Evolutionary conservation across 1,139 yeast genomes (phyloP), one percentile per base, ranked within the genome.

Genomic region (Arxiozyma bovina): DNA sequence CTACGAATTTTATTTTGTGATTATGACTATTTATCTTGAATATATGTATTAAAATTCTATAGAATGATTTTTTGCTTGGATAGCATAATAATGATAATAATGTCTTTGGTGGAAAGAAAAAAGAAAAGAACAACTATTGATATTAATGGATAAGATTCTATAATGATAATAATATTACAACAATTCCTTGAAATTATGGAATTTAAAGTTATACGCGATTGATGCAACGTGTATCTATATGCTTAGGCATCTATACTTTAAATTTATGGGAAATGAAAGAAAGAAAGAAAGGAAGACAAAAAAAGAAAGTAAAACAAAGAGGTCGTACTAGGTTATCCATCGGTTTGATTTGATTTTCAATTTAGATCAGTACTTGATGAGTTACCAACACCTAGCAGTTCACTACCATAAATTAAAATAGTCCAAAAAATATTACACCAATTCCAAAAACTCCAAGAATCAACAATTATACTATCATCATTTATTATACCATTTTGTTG

Each of bases 401-500:
- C 98, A 54, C 87, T 76, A 44, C 86, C 83, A 70, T 93, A 93
- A 50, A 93, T 74, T n/a, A 82, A 73, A 56, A 93, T 74, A 15
- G 96, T 87, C 53, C 85, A 80, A 60, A 83, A 83, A 77, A 91
- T 87, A 67, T 91, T 91, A 55, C 87, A 79, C 98, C 98, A 91
- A 63, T 91, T 89, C 98, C 99, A 91, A 69, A 91, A 87, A 65
- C 88, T 89, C 88, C 96, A 87, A 57, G 94, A 82, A 68, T 87
- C 84, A 50, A 81, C 85, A 55, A 81, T 72, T 52, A 80, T 57
- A 57, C 67, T 61, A 48, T 53, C 52, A 63, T 56, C 43, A 18
- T n/a, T 44, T 15, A 43, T 38, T 25, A 22, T 50, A 15, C n/a
- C 15, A 21, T 30, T 41, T 21, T 20, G 52, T 22, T 52, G 55